Conservation (phyloP, 257 asterid species). For the Petrea volubilis region DNA sequence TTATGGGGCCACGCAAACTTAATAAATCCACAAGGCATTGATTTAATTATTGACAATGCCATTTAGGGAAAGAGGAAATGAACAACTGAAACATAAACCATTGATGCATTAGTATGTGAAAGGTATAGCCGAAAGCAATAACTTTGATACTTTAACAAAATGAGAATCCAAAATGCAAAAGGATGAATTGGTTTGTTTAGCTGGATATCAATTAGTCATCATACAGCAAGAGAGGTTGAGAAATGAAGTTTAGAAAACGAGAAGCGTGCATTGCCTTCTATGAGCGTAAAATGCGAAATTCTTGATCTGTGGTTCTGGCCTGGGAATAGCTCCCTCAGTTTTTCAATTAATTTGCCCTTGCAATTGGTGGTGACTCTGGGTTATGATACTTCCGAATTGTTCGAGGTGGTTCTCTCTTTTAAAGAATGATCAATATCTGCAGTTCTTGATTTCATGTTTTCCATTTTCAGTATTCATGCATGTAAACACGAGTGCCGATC, state of each 20-base stretch:
- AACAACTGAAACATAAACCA: too few relatives aligned
- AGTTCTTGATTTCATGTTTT: neutral
- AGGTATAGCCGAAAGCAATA: too few relatives aligned
- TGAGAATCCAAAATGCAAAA: too few relatives aligned
- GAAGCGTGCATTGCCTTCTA: neutral
- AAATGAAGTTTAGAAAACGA: neutral
- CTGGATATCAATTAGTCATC: too few relatives aligned
- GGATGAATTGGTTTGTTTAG: too few relatives aligned
- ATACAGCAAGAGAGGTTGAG: neutral
- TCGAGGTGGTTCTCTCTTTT: conserved; percentile 4
- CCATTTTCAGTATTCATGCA: neutral
- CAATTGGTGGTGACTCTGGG: neutral
- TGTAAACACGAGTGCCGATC: neutral
- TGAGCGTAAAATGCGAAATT: neutral
- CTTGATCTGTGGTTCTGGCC: neutral
- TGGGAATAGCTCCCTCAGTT: neutral
- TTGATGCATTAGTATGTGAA: too few relatives aligned
- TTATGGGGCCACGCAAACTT: neutral
- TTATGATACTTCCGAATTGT: neutral
- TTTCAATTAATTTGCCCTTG: neutral
- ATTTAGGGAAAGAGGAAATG: too few relatives aligned
- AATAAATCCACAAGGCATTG: too few relatives aligned
- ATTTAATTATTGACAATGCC: too few relatives aligned
- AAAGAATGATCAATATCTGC: neutral
- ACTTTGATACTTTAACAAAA: too few relatives aligned